Evolutionary conservation across 2,329 filamentous ascomycete genomes (phyloP), one percentile per base, ranked within the genome.

Genomic region (Macrophomina tecta): DNA sequence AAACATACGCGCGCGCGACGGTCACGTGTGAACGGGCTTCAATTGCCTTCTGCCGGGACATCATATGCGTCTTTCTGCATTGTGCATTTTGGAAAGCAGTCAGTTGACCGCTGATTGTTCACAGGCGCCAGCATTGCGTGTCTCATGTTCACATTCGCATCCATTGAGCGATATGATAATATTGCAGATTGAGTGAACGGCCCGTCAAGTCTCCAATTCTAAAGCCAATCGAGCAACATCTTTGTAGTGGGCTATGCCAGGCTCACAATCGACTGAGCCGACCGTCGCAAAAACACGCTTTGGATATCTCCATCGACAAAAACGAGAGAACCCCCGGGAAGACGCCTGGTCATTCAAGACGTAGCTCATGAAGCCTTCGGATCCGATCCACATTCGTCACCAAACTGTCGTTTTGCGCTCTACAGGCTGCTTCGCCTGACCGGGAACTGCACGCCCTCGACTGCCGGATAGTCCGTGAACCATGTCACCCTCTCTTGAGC

Each of bases 381-480:
- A 53, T 38, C 56, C 58, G 28, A 9, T 32, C 46, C n/a, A 48
- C 32, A 16, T 34, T 48, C 51, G 49, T 45, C 58, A 49, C 58
- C 45, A 23, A 7, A 32, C 30, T 28, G 32, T 16, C 51, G 32
- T 28, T 38, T 23, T 12, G 16, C 14, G 16, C n/a, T 65, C 81
- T 75, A 89, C 68, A 90, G 78, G 74, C 85, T 90, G 23, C 91
- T 89, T 72, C 91, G 89, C 75, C 91, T 75, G 34, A 74, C 86
- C 30, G 94, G 92, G 76, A 92, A 97, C 68, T 85, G 83, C 12
- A 99, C 92, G 4, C 92, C 93, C 75, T 97, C 90, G 12, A 96
- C 89, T 55, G 95, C 94, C 4, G 91, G 84, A 74, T 89, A 86
- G 77, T 98, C 95, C 51, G 94, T 93, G 77, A 99, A 98, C 95